A percentile compares a stretch with the other conserved stretches of the same genome.
These are phyloP conservation scores for Tylopilus orsonianus DNA, from an alignment of 1,284 basidiomycete species.

Conservation along the genomic window DNA sequence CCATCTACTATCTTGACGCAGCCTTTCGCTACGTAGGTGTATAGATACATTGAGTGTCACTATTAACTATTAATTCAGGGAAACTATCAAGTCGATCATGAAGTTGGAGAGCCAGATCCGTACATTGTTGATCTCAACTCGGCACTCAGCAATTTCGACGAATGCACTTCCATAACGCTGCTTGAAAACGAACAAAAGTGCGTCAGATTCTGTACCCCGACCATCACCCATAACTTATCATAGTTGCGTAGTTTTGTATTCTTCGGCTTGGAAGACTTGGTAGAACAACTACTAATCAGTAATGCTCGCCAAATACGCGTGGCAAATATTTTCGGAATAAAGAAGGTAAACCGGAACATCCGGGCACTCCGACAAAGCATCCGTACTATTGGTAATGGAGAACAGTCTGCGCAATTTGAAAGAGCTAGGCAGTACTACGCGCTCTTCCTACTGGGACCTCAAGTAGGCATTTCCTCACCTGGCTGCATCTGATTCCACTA, in stretches of 20 bases:
- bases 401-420: slow-evolving; percentile 69
- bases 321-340: slow-evolving; percentile 78
- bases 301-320: slow-evolving; percentile 72
- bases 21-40: slow-evolving; percentile 68
- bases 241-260: slow-evolving; percentile 71
- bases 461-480: slow-evolving; percentile 46
- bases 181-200: slow-evolving; percentile 68
- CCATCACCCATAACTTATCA: slow-evolving; percentile 2
- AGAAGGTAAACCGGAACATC: slow-evolving; percentile 90
- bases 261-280: slow-evolving; percentile 81
- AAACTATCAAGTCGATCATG: slow-evolving; percentile 78
- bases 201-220: slow-evolving; percentile 26
- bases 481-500: background rate
- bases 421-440: slow-evolving; percentile 81
- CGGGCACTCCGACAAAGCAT: slow-evolving; percentile 92
- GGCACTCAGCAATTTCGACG: slow-evolving; percentile 79
- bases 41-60: background rate
- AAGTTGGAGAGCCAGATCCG: slow-evolving; percentile 88
- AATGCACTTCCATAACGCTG: slow-evolving; percentile 62
- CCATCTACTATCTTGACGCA: slow-evolving; percentile 79
- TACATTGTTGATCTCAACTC: slow-evolving; percentile 87
- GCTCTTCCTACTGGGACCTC: slow-evolving; percentile 72
- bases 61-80: slow-evolving; percentile 49
- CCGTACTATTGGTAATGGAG: slow-evolving; percentile 70
- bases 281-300: slow-evolving; percentile 81